phyloP scores from a whole-genome alignment of 768 basidiomycete genomes.

The Auricularia sp. region DNA sequence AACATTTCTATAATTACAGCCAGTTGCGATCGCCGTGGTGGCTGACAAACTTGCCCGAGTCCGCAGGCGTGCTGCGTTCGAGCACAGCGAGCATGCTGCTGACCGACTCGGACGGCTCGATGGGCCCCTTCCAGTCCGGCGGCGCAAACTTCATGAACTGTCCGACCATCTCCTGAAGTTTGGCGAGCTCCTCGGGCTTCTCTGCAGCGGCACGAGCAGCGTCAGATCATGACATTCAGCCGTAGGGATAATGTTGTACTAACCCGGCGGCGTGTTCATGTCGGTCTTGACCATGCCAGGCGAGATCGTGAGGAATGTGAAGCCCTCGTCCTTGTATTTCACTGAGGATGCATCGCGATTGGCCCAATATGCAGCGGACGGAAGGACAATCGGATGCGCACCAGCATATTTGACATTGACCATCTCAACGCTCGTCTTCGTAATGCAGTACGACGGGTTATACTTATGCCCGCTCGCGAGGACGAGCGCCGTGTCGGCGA shows the following conservation, averaged over 20 bases:
- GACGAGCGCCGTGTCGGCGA: constrained; percentile 20
- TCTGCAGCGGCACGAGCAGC: not conserved
- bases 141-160: not conserved
- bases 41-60: not conserved
- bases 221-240: too few species aligned
- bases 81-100: not conserved
- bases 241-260: not conserved
- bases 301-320: constrained; percentile 26
- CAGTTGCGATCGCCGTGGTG: not conserved
- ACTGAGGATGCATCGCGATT: constrained; percentile 18
- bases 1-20: not conserved
- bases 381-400: too few species aligned
- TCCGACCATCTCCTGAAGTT: not conserved
- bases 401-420: not conserved
- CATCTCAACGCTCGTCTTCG: constrained; percentile 10
- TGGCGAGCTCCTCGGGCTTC: not conserved
- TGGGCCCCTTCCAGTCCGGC: not conserved
- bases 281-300: constrained; percentile 17
- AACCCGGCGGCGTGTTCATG: constrained; percentile 18
- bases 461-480: constrained; percentile 7
- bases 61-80: not conserved
- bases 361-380: constrained; percentile 19
- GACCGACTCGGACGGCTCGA: not conserved
- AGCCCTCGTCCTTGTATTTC: constrained; percentile 28
- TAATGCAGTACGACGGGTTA: constrained; percentile 21